phyloP scores from a whole-genome alignment of 768 basidiomycete genomes.

The Tephrocybe rancida region DNA sequence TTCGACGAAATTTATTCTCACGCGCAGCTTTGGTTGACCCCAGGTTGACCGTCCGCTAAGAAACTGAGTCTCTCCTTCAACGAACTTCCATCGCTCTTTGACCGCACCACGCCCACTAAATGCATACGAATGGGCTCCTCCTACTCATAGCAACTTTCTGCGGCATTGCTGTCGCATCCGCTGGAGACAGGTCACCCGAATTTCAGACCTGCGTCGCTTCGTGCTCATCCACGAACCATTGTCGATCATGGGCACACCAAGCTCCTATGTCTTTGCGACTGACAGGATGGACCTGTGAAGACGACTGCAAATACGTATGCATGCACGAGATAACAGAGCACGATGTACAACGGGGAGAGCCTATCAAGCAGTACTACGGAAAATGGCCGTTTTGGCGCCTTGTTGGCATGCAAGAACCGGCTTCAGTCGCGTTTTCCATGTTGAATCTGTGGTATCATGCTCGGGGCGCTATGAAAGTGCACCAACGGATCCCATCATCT shows the following conservation, averaged over 20 bases:
- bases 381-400: constrained; percentile 97
- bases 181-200: constrained; percentile 59
- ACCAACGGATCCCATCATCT: constrained; percentile 42
- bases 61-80: background rate
- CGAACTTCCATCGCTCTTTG: background rate
- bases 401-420: constrained; percentile 92
- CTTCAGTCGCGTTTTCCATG: constrained; percentile 89
- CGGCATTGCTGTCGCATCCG: constrained; percentile 43
- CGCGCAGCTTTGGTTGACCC: background rate
- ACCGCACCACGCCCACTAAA: background rate
- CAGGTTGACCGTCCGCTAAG: background rate
- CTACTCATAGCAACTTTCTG: constrained; percentile 5
- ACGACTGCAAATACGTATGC: constrained; percentile 89
- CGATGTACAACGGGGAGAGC: constrained; percentile 41
- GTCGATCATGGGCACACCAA: constrained; percentile 31
- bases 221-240: constrained; percentile 41
- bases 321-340: constrained; percentile 76
- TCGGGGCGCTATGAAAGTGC: constrained; percentile 55
- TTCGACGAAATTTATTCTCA: constrained; percentile 3
- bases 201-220: constrained; percentile 53
- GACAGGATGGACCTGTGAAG: constrained; percentile 85
- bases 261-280: constrained; percentile 60
- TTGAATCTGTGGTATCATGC: constrained; percentile 80
- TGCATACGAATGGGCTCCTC: constrained; percentile 4
- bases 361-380: constrained; percentile 83